Evolutionary conservation across 2,329 filamentous ascomycete genomes (phyloP), one percentile per base, ranked within the genome.

Genomic region (Paracoccidioides brasiliensis): DNA sequence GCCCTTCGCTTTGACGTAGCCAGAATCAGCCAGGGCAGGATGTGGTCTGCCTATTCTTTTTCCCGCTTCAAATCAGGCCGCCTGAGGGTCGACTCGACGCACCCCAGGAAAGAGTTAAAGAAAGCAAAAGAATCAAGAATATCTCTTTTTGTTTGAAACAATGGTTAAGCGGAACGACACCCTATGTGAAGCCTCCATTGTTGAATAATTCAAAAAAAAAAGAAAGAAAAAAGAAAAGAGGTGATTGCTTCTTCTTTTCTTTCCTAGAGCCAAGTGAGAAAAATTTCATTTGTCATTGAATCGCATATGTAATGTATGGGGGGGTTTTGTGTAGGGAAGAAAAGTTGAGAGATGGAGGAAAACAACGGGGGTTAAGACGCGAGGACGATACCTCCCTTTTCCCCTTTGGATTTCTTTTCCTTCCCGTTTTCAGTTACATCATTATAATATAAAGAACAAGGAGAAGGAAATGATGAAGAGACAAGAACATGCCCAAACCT

Each of bases 161-260:
- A 79, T 79, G 77, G 76, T 79, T 79, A 76, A 74, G 70, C 77
- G 77, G 77, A 73, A 70, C 70, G 71, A 74, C 77, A 79, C 77
- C 76, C 71, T 67, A 71, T 66, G 76, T 79, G 77, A 77, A 75
- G 76, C 40, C 76, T 79, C 76, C 77, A 79, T 79, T 77, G 75
- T 73, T 69, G 68, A 70, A 68, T 65, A 67, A 66, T 60, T 67
- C 67, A 66, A 66, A 63, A 60, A 51, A 22, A 53, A 43, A 30
- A 5, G 30, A 45, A 48, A n/a, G 4, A 45, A 46, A 37, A 48
- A 37, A 35, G 9, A 5, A 48, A 38, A 12, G 3, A 7, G 37
- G 32, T 30, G 30, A 33, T 4, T 14, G 14, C 35, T 48, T 35
- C 9, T 15, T 8, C n/a, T 10, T 37, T 4, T 8, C 10, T 48